Conservation (phyloP, 2,329 filamentous ascomycete genomes). For the Neurospora sp. region DNA sequence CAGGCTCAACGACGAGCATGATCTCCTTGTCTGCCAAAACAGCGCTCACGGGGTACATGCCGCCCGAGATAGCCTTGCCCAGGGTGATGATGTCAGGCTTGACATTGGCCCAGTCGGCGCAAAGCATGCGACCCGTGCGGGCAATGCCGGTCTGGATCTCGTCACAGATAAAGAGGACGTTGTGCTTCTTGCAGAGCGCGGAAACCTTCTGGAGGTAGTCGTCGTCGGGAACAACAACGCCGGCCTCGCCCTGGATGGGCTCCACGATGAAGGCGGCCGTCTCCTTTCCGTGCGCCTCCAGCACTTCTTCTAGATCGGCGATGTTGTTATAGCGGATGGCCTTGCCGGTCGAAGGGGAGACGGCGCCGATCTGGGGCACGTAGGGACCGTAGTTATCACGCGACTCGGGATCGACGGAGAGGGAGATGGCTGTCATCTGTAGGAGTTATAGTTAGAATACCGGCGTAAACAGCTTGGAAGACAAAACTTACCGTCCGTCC, state of each 20-base stretch:
- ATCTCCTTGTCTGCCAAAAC: slow-evolving; percentile 82
- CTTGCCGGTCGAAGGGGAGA: slow-evolving; percentile 65
- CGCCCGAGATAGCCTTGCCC: slow-evolving; percentile 94
- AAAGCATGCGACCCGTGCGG: slow-evolving; percentile 86
- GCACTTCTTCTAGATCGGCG: slow-evolving; percentile 64
- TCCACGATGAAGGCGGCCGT: slow-evolving; percentile 91
- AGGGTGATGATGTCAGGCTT: slow-evolving; percentile 92
- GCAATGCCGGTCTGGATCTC: slow-evolving; percentile 98
- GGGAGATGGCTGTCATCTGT: slow-evolving; percentile 85
- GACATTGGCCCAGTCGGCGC: slow-evolving; percentile 88
- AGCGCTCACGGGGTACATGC: slow-evolving; percentile 97
- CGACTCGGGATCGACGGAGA: slow-evolving; percentile 92
- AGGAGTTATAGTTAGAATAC: slow-evolving; percentile 1
- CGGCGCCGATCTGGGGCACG: slow-evolving; percentile 75
- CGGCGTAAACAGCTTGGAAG: not conserved
- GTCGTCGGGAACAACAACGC: slow-evolving; percentile 88
- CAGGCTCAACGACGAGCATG: slow-evolving; percentile 93
- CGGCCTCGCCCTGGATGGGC: slow-evolving; percentile 95
- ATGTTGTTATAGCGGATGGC: slow-evolving; percentile 81
- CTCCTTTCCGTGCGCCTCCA: slow-evolving; percentile 72
- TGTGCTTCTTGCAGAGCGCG: slow-evolving; percentile 86
- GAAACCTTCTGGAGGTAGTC: slow-evolving; percentile 75
- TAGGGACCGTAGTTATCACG: slow-evolving; percentile 96
- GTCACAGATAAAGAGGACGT: slow-evolving; percentile 91
- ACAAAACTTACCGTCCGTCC: slow-evolving; percentile 67